phyloP scores from a whole-genome alignment of 2,329 filamentous ascomycete genomes.

The Cytospora schulzeri region DNA sequence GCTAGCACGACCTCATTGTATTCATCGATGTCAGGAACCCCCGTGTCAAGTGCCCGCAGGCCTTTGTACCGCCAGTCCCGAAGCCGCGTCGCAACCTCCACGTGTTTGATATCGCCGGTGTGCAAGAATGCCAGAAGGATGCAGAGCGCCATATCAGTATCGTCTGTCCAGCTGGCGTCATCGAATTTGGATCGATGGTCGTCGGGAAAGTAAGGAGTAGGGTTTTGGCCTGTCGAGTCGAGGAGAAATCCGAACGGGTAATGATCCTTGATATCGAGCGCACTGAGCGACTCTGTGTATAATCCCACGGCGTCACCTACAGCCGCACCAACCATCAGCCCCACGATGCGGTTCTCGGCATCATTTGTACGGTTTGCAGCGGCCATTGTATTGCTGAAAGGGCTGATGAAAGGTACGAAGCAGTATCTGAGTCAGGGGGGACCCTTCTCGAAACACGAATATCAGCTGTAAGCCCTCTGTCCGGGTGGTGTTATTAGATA shows the following conservation, averaged over 20 bases:
- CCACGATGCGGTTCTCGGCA: constrained; percentile 13
- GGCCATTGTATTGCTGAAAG: too few relatives aligned
- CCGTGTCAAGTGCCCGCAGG: background rate
- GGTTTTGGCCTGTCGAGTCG: background rate
- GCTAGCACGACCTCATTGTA: background rate
- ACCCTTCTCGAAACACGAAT: too few relatives aligned
- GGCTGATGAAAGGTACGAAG: too few relatives aligned
- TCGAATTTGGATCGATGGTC: constrained; percentile 2
- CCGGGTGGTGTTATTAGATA: too few relatives aligned
- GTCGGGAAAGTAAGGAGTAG: background rate
- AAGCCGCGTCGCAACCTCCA: background rate
- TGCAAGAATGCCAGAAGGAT: background rate
- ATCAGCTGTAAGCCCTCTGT: too few relatives aligned
- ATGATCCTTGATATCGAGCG: background rate
- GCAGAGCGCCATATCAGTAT: constrained; percentile 15
- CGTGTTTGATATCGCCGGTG: background rate
- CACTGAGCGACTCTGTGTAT: background rate
- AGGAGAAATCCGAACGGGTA: background rate
- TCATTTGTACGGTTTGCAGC: background rate
- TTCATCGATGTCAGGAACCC: background rate
- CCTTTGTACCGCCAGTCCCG: background rate
- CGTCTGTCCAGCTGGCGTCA: constrained; percentile 4
- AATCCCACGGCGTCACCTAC: background rate
- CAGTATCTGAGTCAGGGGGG: too few relatives aligned
- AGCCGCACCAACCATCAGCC: constrained; percentile 9